Conservation (phyloP, 768 basidiomycete genomes). For the Rhizopogon salebrosus region DNA sequence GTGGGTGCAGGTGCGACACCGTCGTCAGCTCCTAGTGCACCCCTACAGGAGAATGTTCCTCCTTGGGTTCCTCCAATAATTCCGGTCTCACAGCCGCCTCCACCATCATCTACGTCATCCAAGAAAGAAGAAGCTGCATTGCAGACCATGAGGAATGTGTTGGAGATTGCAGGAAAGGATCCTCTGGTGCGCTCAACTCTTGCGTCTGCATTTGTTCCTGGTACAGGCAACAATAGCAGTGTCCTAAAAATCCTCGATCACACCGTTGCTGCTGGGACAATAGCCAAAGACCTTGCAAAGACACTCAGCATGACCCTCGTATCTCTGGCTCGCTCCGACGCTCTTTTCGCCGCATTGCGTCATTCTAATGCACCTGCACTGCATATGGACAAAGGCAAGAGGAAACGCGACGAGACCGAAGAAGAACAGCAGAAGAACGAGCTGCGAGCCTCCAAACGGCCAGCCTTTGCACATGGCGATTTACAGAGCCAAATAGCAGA, state of each 20-base stretch:
- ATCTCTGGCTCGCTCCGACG: constrained; percentile 58
- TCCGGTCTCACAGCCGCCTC: background rate
- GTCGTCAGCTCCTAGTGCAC: background rate
- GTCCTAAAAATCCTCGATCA: constrained; percentile 53
- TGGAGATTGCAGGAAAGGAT: constrained; percentile 54
- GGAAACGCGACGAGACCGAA: constrained; percentile 57
- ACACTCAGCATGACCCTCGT: constrained; percentile 60
- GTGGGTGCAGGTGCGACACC: constrained; percentile 14
- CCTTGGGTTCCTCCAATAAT: background rate
- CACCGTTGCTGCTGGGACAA: constrained; percentile 39
- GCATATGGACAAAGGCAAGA: constrained; percentile 68
- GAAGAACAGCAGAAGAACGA: constrained; percentile 24
- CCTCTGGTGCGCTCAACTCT: constrained; percentile 51
- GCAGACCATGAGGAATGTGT: constrained; percentile 59
- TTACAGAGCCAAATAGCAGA: constrained; percentile 54
- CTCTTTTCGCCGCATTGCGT: constrained; percentile 59
- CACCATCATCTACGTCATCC: constrained; percentile 10
- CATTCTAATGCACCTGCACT: constrained; percentile 59
- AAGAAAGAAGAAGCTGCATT: constrained; percentile 56
- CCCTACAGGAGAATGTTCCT: background rate
- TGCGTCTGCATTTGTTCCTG: constrained; percentile 45
- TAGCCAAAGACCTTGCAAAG: constrained; percentile 50
- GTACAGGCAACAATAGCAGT: constrained; percentile 35
- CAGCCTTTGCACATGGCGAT: constrained; percentile 37
- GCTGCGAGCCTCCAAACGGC: constrained; percentile 37